Evolutionary conservation across 2,329 filamentous ascomycete species (phyloP).

Genomic region (Pseudogymnoascus sp.): DNA sequence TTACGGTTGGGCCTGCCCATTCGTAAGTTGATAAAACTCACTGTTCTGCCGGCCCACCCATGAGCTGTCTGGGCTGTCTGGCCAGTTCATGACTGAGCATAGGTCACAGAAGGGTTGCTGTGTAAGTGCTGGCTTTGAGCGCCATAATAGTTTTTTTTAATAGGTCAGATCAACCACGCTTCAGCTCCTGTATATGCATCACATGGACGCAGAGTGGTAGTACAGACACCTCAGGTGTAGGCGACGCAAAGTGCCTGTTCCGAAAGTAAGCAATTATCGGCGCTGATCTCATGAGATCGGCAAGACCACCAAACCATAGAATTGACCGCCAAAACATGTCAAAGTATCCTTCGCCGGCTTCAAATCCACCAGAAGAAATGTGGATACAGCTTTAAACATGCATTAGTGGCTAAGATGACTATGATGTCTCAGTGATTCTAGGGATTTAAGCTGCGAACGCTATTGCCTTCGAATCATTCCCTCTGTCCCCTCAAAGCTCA

Average conservation of each 20-base stretch:
- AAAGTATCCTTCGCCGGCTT: neutral
- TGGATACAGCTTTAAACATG: neutral
- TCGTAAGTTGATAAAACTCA: too few relatives aligned
- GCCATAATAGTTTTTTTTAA: neutral
- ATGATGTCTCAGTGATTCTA: neutral
- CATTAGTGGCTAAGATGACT: neutral
- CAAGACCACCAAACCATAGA: neutral
- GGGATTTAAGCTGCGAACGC: neutral
- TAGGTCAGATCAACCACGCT: neutral
- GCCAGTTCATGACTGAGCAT: too few relatives aligned
- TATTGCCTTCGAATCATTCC: neutral
- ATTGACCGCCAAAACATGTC: too few relatives aligned
- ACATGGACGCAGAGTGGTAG: neutral
- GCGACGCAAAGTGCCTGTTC: neutral
- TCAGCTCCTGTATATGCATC: conserved; percentile 4
- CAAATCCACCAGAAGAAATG: neutral
- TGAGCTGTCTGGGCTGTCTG: too few relatives aligned
- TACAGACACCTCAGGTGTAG: neutral
- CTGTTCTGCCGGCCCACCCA: too few relatives aligned
- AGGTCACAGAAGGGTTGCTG: too few relatives aligned
- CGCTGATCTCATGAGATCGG: neutral
- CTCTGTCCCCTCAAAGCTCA: neutral
- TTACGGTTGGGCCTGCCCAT: too few relatives aligned
- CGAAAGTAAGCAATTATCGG: neutral
- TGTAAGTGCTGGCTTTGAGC: neutral